Base-by-base conservation (phyloP, 257 asterid genomes). In the Salvia hispanica region DNA sequence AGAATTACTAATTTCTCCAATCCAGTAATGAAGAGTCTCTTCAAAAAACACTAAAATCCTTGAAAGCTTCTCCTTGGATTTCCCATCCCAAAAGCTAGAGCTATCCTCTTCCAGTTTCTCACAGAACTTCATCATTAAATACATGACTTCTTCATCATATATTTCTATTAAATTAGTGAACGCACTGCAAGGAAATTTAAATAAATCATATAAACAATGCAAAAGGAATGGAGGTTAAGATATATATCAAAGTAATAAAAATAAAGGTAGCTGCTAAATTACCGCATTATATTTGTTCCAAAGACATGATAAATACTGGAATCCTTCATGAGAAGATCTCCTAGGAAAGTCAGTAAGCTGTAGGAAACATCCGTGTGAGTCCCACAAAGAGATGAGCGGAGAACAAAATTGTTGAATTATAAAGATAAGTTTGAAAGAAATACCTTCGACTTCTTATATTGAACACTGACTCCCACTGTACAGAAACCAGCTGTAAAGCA, bases 111-210 rank as follows among this genome's bases (percentile, higher is more conserved):
- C 92, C 73, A 84, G 67, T 74, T 88, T 91, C 83, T 91, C 89
- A 64, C 79, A 78, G 50, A 94, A 80, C 70, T 62, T 78, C 52
- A 84, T 74, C 88, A 94, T 63, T 75, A 90, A 72, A 78, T 79
- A 31, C 25, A 90, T 56, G 64, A 80, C 88, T 64, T 84, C 95
- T 62, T 85, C 96, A 59, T 78, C 81, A 47, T 66, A 84, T 48
- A 69, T 64, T 63, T 84, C 88, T 60, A 88, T 69, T 67, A 86
- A 85, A 72, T 85, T 85, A 76, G 75, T 76, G 65, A 90, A 79
- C 31, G 95, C 90, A 68, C 98, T 93, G 95, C 88, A 85, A 82
- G n/a, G n/a, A n/a, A n/a, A n/a, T n/a, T 53, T 0, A 70, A 72
- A 71, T 54, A 54, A 47, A 53, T 61, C 48, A 66, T 61, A 73